These are phyloP conservation scores for Lepraria neglecta DNA, from an alignment of 495 filamentous ascomycete genomes.

Conservation along the genomic window DNA sequence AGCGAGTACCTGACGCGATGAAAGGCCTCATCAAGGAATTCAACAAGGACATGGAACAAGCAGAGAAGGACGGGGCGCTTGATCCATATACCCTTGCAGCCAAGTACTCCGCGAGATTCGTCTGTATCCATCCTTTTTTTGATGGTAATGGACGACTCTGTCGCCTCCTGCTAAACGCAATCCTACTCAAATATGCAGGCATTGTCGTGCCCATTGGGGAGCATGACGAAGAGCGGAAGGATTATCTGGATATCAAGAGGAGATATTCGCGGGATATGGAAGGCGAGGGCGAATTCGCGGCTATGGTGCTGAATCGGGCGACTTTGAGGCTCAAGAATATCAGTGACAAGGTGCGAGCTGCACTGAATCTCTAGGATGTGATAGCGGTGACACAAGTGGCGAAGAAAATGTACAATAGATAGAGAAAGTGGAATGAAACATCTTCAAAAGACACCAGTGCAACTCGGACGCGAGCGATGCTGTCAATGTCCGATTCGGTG, in stretches of 20 bases:
- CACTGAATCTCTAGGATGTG: too few relatives aligned
- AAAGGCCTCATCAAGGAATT: slow-evolving; percentile 30
- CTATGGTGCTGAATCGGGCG: neutral
- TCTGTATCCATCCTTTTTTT: slow-evolving; percentile 36
- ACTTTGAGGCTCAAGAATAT: neutral
- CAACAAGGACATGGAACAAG: slow-evolving; percentile 20
- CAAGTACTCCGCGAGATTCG: slow-evolving; percentile 32
- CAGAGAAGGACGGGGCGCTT: slow-evolving; percentile 15
- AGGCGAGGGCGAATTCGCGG: neutral
- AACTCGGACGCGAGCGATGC: too few relatives aligned
- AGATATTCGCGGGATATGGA: neutral
- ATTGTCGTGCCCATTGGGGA: slow-evolving; percentile 32
- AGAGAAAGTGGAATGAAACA: too few relatives aligned
- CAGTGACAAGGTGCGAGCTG: too few relatives aligned
- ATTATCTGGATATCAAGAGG: slow-evolving; percentile 10
- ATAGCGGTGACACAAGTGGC: too few relatives aligned
- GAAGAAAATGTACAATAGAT: too few relatives aligned
- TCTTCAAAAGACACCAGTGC: too few relatives aligned
- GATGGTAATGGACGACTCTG: slow-evolving; percentile 39
- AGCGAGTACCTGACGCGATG: slow-evolving; percentile 32
- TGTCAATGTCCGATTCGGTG: too few relatives aligned
- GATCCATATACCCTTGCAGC: slow-evolving; percentile 34
- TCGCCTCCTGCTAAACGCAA: slow-evolving; percentile 34
- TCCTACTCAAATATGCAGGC: slow-evolving; percentile 30
- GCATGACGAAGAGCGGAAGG: slow-evolving; percentile 21